Evolutionary conservation across 768 basidiomycete species (phyloP).

Genomic region (Clavulina sp.): DNA sequence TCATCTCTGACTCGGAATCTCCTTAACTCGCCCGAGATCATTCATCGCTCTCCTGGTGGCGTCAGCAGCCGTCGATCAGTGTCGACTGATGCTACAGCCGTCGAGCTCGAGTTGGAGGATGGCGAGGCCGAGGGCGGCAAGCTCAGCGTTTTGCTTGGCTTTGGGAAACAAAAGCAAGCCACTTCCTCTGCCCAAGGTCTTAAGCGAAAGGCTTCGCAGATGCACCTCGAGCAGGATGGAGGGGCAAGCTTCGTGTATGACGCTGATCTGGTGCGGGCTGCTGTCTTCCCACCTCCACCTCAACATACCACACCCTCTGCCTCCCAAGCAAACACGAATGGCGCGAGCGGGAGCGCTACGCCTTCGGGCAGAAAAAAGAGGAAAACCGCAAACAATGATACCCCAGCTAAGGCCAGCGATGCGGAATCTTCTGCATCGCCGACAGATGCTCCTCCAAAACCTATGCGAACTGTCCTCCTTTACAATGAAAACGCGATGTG

Average conservation of each 20-base stretch:
- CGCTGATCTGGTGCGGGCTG: slow-evolving; percentile 3
- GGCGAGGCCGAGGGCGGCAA: slow-evolving; percentile 10
- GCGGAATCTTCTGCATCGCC: not conserved
- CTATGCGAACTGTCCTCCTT: not conserved
- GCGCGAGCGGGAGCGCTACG: not conserved
- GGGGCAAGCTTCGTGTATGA: slow-evolving; percentile 11
- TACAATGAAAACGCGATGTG: not conserved
- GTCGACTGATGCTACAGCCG: not conserved
- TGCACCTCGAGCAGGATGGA: too few relatives aligned
- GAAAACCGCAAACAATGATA: not conserved
- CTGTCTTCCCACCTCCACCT: slow-evolving; percentile 2
- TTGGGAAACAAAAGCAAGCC: not conserved
- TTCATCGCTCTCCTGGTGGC: not conserved
- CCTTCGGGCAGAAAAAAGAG: too few relatives aligned
- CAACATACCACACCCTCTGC: not conserved
- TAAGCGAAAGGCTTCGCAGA: too few relatives aligned
- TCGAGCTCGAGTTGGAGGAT: slow-evolving; percentile 5
- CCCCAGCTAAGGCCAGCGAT: not conserved
- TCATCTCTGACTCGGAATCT: not conserved
- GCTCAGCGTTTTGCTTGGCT: slow-evolving; percentile 9
- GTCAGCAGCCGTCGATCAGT: not conserved
- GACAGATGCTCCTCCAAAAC: not conserved
- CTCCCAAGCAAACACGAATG: not conserved
- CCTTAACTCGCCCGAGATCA: not conserved
- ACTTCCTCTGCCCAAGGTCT: too few relatives aligned